phyloP scores from a whole-genome alignment of 2,329 filamentous ascomycete species.

The Fusarium avenaceum region DNA sequence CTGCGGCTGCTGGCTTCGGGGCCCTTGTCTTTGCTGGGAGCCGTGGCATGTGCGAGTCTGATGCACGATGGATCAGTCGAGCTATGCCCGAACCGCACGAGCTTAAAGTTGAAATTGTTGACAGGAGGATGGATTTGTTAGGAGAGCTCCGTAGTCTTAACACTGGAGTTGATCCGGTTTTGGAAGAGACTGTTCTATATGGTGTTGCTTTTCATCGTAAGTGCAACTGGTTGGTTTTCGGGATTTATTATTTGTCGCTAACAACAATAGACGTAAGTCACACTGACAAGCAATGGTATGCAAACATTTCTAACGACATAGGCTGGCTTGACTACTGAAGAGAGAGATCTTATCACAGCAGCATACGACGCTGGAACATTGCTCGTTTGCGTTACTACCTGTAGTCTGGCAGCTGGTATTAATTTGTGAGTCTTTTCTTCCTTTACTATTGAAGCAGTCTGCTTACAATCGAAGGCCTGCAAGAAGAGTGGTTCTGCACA shows the following conservation, averaged over 20 bases:
- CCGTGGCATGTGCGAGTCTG: slow-evolving; percentile 74
- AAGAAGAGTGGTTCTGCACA: slow-evolving; percentile 80
- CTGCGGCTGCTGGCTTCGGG: slow-evolving; percentile 76
- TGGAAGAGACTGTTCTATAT: slow-evolving; percentile 73
- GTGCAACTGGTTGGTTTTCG: slow-evolving; percentile 1
- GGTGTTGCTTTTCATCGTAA: slow-evolving; percentile 82
- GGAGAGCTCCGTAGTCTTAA: slow-evolving; percentile 74
- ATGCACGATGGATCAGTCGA: slow-evolving; percentile 76
- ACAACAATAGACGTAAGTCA: slow-evolving; percentile 55
- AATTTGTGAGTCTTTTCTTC: slow-evolving; percentile 66
- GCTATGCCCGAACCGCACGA: slow-evolving; percentile 69
- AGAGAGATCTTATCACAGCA: slow-evolving; percentile 77
- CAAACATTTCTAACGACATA: slow-evolving; percentile 52
- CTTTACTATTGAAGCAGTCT: background rate
- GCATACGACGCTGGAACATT: slow-evolving; percentile 78
- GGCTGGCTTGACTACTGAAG: slow-evolving; percentile 79
- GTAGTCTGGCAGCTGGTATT: slow-evolving; percentile 85
- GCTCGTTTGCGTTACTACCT: slow-evolving; percentile 81
- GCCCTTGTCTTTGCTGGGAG: slow-evolving; percentile 81
- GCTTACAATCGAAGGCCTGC: slow-evolving; percentile 62
- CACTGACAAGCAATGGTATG: background rate
- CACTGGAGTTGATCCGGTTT: slow-evolving; percentile 73
- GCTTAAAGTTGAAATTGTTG: slow-evolving; percentile 63
- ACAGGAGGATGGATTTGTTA: slow-evolving; percentile 73
- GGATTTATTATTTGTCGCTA: slow-evolving; percentile 7